Conservation (phyloP, 257 asterid species). For the Catharanthus roseus region DNA sequence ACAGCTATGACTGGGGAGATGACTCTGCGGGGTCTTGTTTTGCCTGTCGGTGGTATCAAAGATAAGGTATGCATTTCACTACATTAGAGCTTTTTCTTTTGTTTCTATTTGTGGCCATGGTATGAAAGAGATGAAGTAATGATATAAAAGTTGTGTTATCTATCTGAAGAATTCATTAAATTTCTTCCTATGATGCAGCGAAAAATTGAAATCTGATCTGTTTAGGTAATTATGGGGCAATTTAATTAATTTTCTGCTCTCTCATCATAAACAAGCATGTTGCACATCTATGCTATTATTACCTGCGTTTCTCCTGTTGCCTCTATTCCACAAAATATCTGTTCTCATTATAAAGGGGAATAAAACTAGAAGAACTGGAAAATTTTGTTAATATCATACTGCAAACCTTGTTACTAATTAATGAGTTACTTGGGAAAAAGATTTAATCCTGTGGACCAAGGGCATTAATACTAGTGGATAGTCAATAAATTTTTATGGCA, state of each 20-base stretch:
- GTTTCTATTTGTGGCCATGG: background rate
- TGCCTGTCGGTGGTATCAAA: conserved; percentile 99
- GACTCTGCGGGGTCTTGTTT: conserved; percentile 91
- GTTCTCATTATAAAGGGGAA: background rate
- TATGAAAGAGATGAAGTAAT: background rate
- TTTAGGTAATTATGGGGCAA: background rate
- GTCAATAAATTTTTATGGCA: background rate
- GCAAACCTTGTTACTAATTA: background rate
- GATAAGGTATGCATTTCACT: conserved; percentile 67
- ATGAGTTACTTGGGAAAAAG: background rate
- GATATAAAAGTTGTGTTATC: background rate
- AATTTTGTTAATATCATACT: background rate
- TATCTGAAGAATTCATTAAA: background rate
- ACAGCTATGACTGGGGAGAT: conserved; percentile 99
- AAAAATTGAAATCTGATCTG: background rate
- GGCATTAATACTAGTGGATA: background rate
- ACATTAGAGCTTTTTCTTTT: background rate
- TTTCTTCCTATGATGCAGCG: background rate
- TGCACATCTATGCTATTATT: background rate
- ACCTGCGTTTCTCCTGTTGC: background rate
- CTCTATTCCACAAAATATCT: background rate
- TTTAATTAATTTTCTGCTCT: background rate
- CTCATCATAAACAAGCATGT: background rate
- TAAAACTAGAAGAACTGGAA: background rate
- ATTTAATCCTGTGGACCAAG: background rate